phyloP scores from a whole-genome alignment of 148 eudicot species.

The Mesembryanthemum crystallinum region DNA sequence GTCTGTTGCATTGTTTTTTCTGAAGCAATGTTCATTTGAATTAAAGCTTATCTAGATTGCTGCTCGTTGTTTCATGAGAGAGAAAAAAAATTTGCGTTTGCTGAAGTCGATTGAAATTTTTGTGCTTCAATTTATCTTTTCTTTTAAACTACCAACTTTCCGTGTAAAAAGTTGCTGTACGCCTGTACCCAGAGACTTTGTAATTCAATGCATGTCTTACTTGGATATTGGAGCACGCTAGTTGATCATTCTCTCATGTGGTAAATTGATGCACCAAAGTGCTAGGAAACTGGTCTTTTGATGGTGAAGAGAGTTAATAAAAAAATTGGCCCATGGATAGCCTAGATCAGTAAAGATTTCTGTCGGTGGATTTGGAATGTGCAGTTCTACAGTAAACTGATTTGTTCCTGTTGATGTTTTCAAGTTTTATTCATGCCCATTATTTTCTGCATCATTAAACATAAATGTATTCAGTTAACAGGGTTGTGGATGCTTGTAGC shows the following conservation, averaged over 20 bases:
- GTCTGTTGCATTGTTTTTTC: neutral
- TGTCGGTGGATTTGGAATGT: neutral
- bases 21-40: neutral
- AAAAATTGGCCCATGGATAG: neutral
- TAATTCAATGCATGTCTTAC: neutral
- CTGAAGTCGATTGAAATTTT: neutral
- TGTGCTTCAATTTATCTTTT: neutral
- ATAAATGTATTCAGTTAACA: neutral
- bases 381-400: neutral
- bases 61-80: neutral
- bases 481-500: neutral
- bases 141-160: neutral
- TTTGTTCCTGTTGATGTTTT: neutral
- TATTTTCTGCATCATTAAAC: neutral
- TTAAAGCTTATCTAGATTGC: neutral
- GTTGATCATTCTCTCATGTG: neutral
- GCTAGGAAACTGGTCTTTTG: neutral
- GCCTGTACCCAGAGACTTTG: neutral
- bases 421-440: neutral
- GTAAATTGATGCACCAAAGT: neutral
- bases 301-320: neutral
- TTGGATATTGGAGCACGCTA: neutral
- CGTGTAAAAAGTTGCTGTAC: neutral
- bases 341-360: neutral
- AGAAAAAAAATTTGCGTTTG: neutral